Percentiles rank a stretch among this genome's conserved stretches.
These are phyloP conservation scores for Cardamine chenopodiifolia DNA, from an alignment of 345 rosid genomes.

Conservation along the genomic window DNA sequence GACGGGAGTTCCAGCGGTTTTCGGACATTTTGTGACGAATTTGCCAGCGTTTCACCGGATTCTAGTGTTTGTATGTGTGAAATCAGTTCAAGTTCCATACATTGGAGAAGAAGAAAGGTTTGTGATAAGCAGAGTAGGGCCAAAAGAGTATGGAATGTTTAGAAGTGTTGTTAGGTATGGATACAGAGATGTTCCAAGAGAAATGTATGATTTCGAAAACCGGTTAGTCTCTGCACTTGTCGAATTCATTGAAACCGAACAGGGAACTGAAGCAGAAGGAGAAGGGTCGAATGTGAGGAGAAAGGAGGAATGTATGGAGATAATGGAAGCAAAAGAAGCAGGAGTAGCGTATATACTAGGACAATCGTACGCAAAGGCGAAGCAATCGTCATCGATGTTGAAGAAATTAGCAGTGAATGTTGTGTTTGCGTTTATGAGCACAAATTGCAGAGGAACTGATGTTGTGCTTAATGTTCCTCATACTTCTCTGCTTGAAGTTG, in stretches of 20 bases:
- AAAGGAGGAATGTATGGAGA: slow-evolving; percentile 48
- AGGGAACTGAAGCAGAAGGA: slow-evolving; percentile 18
- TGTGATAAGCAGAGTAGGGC: slow-evolving; percentile 68
- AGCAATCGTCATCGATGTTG: slow-evolving; percentile 59
- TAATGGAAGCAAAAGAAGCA: slow-evolving; percentile 67
- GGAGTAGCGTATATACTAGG: slow-evolving; percentile 73
- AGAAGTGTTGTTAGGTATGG: slow-evolving; percentile 86
- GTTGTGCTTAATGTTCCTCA: slow-evolving; percentile 69
- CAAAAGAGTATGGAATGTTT: slow-evolving; percentile 77
- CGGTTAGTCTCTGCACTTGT: slow-evolving; percentile 56
- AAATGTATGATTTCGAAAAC: slow-evolving; percentile 69
- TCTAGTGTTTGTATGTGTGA: slow-evolving; percentile 74
- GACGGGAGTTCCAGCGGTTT: slow-evolving; percentile 79
- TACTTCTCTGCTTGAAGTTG: slow-evolving; percentile 71
- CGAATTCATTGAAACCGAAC: slow-evolving; percentile 56
- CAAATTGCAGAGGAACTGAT: slow-evolving; percentile 70
- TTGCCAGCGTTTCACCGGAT: slow-evolving; percentile 81
- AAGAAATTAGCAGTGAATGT: slow-evolving; percentile 65
- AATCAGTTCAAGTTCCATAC: slow-evolving; percentile 78
- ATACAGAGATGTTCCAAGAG: slow-evolving; percentile 76
- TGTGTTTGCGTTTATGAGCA: slow-evolving; percentile 67
- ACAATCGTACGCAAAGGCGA: slow-evolving; percentile 65
- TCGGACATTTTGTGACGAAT: slow-evolving; percentile 83
- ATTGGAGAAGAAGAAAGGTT: slow-evolving; percentile 63
- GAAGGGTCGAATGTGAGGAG: neutral